Evolutionary conservation across 805 yeast genomes (phyloP), one percentile per base, ranked within the genome.

Genomic region (Candida pseudoglaebosa): DNA sequence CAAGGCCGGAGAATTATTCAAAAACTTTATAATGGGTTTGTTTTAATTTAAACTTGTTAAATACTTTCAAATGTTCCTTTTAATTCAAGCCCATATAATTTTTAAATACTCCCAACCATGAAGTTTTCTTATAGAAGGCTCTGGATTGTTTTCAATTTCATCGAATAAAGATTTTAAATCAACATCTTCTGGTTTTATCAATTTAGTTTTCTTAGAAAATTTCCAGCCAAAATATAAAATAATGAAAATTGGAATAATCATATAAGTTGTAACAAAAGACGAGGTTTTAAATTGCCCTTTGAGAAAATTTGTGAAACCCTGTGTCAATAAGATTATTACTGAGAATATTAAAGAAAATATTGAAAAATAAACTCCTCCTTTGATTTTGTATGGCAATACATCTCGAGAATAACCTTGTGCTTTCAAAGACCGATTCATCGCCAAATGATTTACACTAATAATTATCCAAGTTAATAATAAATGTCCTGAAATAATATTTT

Each of bases 211-310:
- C 45, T 47, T 57, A 39, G 66, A 12, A 4, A 72, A 1, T 45
- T 72, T 72, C 56, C 57, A 71, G 10, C 53, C 51, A 6, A 60
- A 21, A 38, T 50, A 66, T 12, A 66, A 46, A 4, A 54, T 57
- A 24, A 69, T 42, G 41, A 68, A 65, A 35, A 72, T 59, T 31
- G 72, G 71, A 16, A 67, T 51, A 56, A 70, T 59, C 41, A 71
- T 58, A 50, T 70, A 71, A 22, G 59, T 62, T 41, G 70, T 69
- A 45, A 71, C 56, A 44, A 72, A 72, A 2, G 70, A 55, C 29
- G 67, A 52, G n/a, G 57, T 43, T 36, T 53, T 54, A 62, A 73
- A 57, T 18, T 54, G 29, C 21, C 70, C 68, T 4, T 70, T 70
- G 19, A 65, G 46, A 44, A 72, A 71, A 4, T 70, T 62, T 4